Base-by-base conservation (phyloP, 805 yeast species). In the Candida incommunis region DNA sequence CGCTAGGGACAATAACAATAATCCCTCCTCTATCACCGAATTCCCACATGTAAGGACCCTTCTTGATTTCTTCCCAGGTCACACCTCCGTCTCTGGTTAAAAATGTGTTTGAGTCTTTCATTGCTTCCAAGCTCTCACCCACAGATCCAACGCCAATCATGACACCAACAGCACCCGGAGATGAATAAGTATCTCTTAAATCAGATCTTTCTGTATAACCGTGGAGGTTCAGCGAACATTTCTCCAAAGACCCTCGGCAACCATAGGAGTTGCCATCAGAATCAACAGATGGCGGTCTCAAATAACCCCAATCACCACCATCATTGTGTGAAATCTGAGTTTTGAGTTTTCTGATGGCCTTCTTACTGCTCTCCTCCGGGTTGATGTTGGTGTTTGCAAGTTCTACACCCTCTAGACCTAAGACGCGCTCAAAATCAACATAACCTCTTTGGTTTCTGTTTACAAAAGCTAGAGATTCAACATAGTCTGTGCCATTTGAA, bases 21-120 rank as follows among this genome's bases (percentile, higher is more conserved):
- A 92, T 72, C 0, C 95, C 79, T 16, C 98, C 98, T 51, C 85
- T 83, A 61, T 92, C 98, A 50, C 97, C 97, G 61, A 70, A 92
- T 62, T 88, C 97, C 97, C 97, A 92, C 75, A 82, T 81, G 53
- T 75, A 74, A 1, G 76, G 71, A 3, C 94, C 92, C 48, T 80
- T 76, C 48, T 64, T 70, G 23, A 90, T 67, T 61, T 85, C 94
- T 43, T 62, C 74, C 97, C 97, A 92, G 2, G 87, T 73, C 15
- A 77, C 65, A 47, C 98, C 98, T 2, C 92, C 98, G 63, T 92
- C 97, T n/a, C 72, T 68, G 2, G 95, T 78, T 49, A 92, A 63
- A 57, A 74, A 92, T 0, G 96, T 84, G 1, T 81, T 68, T 0
- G 80, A 72, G 42, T 78, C 74, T 2, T 70, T 67, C 45, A 63